phyloP scores from a whole-genome alignment of 768 basidiomycete genomes.

The Rhodotorula taiwanensis region DNA sequence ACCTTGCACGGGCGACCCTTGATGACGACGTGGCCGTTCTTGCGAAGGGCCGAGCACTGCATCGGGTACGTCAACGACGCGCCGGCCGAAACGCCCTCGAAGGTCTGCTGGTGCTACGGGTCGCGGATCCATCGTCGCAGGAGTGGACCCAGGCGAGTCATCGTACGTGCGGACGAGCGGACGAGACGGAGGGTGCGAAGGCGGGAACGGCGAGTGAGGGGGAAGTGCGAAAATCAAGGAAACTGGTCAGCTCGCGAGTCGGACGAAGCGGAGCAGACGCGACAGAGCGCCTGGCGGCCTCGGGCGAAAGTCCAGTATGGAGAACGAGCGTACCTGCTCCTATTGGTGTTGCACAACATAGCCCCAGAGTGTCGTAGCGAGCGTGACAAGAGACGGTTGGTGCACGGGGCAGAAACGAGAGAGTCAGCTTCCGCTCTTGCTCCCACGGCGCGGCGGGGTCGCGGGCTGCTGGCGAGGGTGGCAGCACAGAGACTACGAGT shows the following conservation, averaged over 20 bases:
- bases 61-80: conserved; percentile 44
- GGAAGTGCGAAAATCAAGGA: not conserved
- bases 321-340: not conserved
- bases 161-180: not conserved
- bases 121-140: not conserved
- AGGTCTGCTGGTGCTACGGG: conserved; percentile 38
- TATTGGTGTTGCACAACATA: not conserved
- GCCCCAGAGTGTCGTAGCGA: too few relatives aligned
- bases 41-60: conserved; percentile 83
- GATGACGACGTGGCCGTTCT: conserved; percentile 72
- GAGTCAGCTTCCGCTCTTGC: conserved; percentile 12
- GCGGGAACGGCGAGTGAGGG: not conserved
- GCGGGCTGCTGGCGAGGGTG: too few relatives aligned
- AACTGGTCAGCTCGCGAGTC: not conserved
- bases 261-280: too few relatives aligned
- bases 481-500: too few relatives aligned
- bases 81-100: conserved; percentile 43
- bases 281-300: too few relatives aligned
- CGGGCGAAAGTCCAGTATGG: too few relatives aligned
- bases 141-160: not conserved
- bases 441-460: too few relatives aligned
- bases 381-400: not conserved
- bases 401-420: not conserved
- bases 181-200: not conserved
- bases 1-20: conserved; percentile 94